Evolutionary conservation across 139 green algal genomes (phyloP).

Genomic region (Chlorella sorokiniana): DNA sequence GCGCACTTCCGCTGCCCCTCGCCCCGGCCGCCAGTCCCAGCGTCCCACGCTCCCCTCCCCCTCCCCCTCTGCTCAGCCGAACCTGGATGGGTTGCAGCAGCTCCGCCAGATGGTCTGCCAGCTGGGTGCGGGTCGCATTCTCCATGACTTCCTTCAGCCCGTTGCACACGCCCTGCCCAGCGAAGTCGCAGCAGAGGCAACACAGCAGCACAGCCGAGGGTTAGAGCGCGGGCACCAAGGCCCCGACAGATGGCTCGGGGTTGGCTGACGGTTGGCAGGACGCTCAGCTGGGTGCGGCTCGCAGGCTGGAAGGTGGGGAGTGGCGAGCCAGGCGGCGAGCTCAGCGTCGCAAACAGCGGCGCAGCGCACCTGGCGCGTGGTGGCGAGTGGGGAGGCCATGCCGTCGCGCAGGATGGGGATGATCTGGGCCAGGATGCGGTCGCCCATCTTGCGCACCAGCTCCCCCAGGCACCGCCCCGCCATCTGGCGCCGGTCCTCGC

Average conservation of each 20-base stretch:
- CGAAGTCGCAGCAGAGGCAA: not conserved
- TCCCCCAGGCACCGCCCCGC: constrained; percentile 89
- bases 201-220: not conserved
- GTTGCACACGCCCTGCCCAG: constrained; percentile 75
- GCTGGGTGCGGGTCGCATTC: constrained; percentile 73
- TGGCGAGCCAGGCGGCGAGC: no score
- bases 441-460: constrained; percentile 96
- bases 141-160: constrained; percentile 85
- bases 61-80: not conserved
- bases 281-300: no score
- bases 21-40: not conserved
- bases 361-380: constrained; percentile 27
- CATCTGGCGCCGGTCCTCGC: constrained; percentile 67
- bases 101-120: constrained; percentile 81
- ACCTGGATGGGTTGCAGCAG: constrained; percentile 81
- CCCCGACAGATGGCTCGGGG: no score
- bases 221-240: not conserved
- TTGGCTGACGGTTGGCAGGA: no score
- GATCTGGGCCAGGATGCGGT: constrained; percentile 88
- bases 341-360: no score
- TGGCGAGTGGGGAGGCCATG: constrained; percentile 40
- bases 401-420: constrained; percentile 89
- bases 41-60: not conserved
- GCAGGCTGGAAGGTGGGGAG: no score
- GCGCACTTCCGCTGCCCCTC: no score